A percentile compares a stretch with the other conserved stretches of the same genome.
Conservation (phyloP, 352 stramenopile species). For the Phytophthora syringae region DNA sequence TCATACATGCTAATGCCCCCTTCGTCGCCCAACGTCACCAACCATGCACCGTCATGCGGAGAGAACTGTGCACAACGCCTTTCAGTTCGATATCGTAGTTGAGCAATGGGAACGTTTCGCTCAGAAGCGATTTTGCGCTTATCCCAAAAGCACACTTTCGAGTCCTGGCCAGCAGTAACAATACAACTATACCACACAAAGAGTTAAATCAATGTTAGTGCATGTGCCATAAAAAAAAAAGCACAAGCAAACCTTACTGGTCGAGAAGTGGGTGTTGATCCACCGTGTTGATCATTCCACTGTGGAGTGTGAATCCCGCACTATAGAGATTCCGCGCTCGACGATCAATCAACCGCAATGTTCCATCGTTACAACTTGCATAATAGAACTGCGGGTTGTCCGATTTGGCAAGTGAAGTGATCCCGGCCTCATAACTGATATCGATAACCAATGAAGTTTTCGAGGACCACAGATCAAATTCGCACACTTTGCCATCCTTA, state of each 20-base stretch:
- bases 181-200: slow-evolving; percentile 49
- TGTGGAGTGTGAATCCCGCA: slow-evolving; percentile 48
- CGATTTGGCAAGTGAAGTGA: slow-evolving; percentile 53
- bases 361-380: slow-evolving; percentile 56
- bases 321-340: slow-evolving; percentile 29
- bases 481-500: slow-evolving; percentile 60
- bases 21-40: slow-evolving; percentile 72
- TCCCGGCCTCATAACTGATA: slow-evolving; percentile 36
- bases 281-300: slow-evolving; percentile 77
- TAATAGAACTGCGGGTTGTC: slow-evolving; percentile 39
- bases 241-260: slow-evolving; percentile 45
- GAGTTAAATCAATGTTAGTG: slow-evolving; percentile 1
- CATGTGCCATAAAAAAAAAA: neutral
- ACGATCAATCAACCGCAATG: slow-evolving; percentile 53
- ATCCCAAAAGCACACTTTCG: slow-evolving; percentile 80
- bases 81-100: slow-evolving; percentile 52
- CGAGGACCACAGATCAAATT: slow-evolving; percentile 59
- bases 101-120: slow-evolving; percentile 44
- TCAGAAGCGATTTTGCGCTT: slow-evolving; percentile 46
- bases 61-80: slow-evolving; percentile 84
- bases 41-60: slow-evolving; percentile 46
- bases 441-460: slow-evolving; percentile 45
- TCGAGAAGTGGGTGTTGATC: slow-evolving; percentile 60
- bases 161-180: slow-evolving; percentile 67
- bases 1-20: slow-evolving; percentile 71